Base-by-base conservation (phyloP, 805 yeast species). In the Middelhovenomyces tepae region DNA sequence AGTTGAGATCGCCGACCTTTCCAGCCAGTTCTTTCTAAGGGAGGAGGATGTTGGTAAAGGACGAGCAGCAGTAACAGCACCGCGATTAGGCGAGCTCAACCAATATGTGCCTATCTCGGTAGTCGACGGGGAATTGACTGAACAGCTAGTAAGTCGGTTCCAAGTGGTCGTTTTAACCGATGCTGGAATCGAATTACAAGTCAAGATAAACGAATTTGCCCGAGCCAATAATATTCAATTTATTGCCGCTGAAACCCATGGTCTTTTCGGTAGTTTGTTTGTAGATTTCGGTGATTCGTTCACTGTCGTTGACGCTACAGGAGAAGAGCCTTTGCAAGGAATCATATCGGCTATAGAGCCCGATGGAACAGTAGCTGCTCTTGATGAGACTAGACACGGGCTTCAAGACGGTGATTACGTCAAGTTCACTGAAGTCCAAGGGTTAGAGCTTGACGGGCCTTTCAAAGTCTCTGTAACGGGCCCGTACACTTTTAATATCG, bases 321-420 rank as follows among this genome's bases (percentile, higher is more conserved):
- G 98, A 33, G 97, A 91, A 62, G 97, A 91, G 59, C 94, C 95
- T 11, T 63, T 65, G 31, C 54, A 76, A 3, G 97, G 98, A 28
- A 80, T 84, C 39, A 83, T 91, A 1, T 81, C 95, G 1, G 94
- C 83, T 53, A 80, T 91, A 40, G 95, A 87, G 53, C 55, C 63
- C 7, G 71, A 83, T 53, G 97, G 97, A 37, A 79, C 86, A 7
- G 95, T 91, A n/a, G 80, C 95, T 14, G 84, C 82, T 67, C 69
- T 89, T 47, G 95, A 82, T 53, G 96, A 85, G 43, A 78, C 74
- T 39, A 77, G 97, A 58, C 99, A 91, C 53, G 94, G 94, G 13
- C 67, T 91, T 35, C 84, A 87, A 64, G 95, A 85, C 57, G 97
- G 96, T 11, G 81, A 82, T 48, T 81, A 62, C 52, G 95, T 91